These are phyloP conservation scores for Amanita phalloides DNA, from an alignment of 768 basidiomycete species.

Conservation along the genomic window DNA sequence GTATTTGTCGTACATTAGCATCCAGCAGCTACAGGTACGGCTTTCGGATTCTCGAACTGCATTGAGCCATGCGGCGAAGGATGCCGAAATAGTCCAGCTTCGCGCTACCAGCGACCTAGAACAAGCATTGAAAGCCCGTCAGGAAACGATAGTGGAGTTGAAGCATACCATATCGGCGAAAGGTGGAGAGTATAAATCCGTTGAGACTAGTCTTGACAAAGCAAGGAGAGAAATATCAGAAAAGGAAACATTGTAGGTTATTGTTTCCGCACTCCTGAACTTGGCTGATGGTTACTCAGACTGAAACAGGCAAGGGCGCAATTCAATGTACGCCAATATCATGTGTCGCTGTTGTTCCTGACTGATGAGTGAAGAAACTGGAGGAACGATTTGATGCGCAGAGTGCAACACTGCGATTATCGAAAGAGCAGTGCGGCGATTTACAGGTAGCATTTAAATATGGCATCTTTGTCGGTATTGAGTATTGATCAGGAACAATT, in stretches of 20 bases:
- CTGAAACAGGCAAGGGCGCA: conserved; percentile 2
- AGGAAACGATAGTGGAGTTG: background rate
- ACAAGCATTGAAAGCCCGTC: background rate
- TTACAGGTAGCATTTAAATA: conserved; percentile 21
- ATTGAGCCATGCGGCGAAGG: background rate
- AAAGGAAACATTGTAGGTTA: background rate
- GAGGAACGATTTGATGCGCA: conserved; percentile 57
- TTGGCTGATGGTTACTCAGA: background rate
- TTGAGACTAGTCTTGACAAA: background rate
- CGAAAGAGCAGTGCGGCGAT: conserved; percentile 45
- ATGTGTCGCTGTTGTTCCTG: background rate
- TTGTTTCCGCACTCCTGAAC: background rate
- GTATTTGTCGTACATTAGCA: background rate
- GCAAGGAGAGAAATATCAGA: background rate
- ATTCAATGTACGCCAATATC: conserved; percentile 5
- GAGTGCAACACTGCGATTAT: conserved; percentile 35
- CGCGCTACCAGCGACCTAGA: background rate
- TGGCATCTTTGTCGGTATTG: background rate
- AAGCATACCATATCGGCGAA: background rate
- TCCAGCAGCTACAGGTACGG: background rate
- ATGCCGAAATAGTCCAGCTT: background rate
- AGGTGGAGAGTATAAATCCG: background rate
- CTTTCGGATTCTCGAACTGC: background rate
- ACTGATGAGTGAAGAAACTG: conserved; percentile 22
- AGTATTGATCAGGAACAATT: conserved; percentile 13